These are phyloP conservation scores for Tulasnella sp. DNA, from an alignment of 768 basidiomycete genomes.

Conservation along the genomic window DNA sequence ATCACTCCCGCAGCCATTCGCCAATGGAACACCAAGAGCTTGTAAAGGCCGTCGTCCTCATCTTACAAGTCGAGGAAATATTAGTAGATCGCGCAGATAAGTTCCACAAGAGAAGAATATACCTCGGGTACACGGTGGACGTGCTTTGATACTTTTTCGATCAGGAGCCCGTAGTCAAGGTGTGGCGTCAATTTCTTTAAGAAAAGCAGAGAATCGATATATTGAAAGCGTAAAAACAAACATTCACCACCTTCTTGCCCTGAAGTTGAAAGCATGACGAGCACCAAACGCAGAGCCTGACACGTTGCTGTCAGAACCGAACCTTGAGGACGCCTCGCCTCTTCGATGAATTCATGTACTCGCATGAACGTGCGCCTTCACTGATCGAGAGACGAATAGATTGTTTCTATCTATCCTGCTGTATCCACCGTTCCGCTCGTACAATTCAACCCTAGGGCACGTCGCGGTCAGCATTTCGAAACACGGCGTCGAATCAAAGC, in stretches of 20 bases:
- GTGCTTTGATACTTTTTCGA: conserved; percentile 84
- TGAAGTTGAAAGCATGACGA: conserved; percentile 92
- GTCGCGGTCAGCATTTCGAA: conserved; percentile 7
- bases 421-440: conserved; percentile 84
- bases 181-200: conserved; percentile 80
- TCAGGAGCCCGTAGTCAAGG: conserved; percentile 77
- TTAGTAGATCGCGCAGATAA: not conserved
- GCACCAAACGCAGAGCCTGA: conserved; percentile 93
- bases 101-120: conserved; percentile 43
- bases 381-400: conserved; percentile 89
- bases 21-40: conserved; percentile 15
- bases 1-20: no score
- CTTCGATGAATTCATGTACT: not conserved
- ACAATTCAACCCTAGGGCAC: conserved; percentile 69
- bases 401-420: conserved; percentile 90
- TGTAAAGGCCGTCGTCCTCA: conserved; percentile 22
- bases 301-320: conserved; percentile 56
- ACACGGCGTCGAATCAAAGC: not conserved
- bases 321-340: not conserved
- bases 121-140: conserved; percentile 60
- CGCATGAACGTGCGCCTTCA: conserved; percentile 92
- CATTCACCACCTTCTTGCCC: conserved; percentile 64
- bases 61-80: not conserved
- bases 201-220: no score
- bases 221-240: no score